These are phyloP conservation scores for Trichoderma arundinaceum DNA, from an alignment of 2,329 filamentous ascomycete species.

Conservation along the genomic window DNA sequence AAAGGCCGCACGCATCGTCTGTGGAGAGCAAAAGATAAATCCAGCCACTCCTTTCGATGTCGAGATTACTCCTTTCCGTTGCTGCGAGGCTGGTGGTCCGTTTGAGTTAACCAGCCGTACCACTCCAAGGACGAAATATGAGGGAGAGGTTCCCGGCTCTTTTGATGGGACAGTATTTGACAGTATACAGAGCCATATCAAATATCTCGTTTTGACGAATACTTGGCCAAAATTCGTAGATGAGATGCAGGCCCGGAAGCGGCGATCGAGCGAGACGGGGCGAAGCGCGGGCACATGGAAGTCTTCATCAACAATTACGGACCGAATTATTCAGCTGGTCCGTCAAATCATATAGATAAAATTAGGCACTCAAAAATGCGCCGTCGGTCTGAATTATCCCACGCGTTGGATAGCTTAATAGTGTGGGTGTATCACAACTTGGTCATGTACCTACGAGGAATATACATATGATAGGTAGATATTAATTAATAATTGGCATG, in stretches of 20 bases:
- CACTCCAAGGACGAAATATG: conserved; percentile 37
- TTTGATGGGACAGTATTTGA: conserved; percentile 64
- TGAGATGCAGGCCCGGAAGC: conserved; percentile 32
- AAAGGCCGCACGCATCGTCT: conserved; percentile 51
- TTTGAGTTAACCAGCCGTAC: background rate
- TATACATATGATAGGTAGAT: background rate
- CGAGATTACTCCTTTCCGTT: conserved; percentile 21
- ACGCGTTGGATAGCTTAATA: too few species aligned
- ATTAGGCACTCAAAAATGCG: too few species aligned
- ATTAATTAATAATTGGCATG: background rate
- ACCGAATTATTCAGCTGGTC: background rate
- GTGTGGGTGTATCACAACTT: background rate
- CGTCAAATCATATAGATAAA: conserved; percentile 3
- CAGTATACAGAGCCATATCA: conserved; percentile 61
- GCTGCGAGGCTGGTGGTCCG: background rate
- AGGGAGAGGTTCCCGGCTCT: conserved; percentile 50
- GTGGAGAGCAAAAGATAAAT: conserved; percentile 46
- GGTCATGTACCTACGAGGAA: background rate
- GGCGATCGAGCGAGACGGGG: conserved; percentile 32
- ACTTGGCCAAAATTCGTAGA: conserved; percentile 66
- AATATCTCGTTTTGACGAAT: conserved; percentile 70
- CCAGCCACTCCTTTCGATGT: conserved; percentile 48
- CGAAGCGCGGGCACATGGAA: conserved; percentile 13
- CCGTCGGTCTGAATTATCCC: background rate
- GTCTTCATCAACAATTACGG: conserved; percentile 5